Base-by-base conservation (phyloP, 148 eudicot genomes). In the Rhododendron kiyosumense region DNA sequence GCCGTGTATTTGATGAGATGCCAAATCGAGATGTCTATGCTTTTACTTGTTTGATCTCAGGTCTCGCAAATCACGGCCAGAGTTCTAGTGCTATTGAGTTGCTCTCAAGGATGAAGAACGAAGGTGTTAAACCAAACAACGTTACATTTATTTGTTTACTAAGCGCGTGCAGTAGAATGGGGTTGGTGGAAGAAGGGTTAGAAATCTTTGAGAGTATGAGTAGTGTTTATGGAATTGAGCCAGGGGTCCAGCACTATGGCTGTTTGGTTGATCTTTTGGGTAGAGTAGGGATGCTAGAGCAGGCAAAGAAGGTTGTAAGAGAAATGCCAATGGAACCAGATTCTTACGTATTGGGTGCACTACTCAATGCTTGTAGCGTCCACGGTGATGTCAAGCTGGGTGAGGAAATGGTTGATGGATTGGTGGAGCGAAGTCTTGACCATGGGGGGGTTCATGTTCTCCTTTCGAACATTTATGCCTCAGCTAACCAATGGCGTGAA, bases 211-310 rank as follows among this genome's bases (percentile, higher is more conserved):
- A 88, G 52, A 89, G 87, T 87, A 95, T 94, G 94, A 85, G 80
- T 26, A 48, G 57, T 38, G 85, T 49, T 32, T 92, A 93, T 63
- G 89, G 93, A 59, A 89, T 94, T 54, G 83, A 89, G 71, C 94
- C 96, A 4, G 89, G 90, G 74, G 86, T 87, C 9, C 87, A 94
- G 77, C 96, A 95, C 88, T 93, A 89, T 80, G 94, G 95, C 4
- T 95, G 96, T 84, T 38, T 94, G 83, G 91, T 93, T 24, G 98
- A 94, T 84, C 94, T 95, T n/a, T 79, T 95, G 73, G 95, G 93
- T 15, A 85, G 94, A 78, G 90, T 92, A 1, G 98, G 96, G 14
- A 69, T 91, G 90, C 83, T 95, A 41, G 81, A 90, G 80, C 92
- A 93, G 80, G 95, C 96, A 38, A 90, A 85, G 85, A 73, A 90